Percentiles rank a stretch among this genome's conserved stretches.
Conservation (phyloP, 257 asterid species). For the Cruciata laevipes region DNA sequence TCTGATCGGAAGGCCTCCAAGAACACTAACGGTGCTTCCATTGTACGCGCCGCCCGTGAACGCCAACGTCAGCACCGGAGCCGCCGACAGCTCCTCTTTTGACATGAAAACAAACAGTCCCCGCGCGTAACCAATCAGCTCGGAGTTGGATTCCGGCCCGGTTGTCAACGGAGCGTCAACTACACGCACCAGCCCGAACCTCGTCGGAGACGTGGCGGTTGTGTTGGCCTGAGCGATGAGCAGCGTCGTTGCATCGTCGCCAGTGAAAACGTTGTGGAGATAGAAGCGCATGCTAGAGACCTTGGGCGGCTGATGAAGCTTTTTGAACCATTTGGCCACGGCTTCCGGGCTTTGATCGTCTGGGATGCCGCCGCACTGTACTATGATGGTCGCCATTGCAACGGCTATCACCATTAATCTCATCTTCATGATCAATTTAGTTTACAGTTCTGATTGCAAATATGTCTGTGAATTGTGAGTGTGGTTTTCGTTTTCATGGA, state of each 20-base stretch:
- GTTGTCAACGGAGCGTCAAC: background rate
- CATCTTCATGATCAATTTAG: background rate
- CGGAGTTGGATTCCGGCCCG: background rate
- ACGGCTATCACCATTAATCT: background rate
- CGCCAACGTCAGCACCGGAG: background rate
- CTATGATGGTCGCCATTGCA: background rate
- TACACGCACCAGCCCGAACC: background rate
- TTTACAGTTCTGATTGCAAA: background rate
- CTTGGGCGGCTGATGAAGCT: constrained; percentile 12
- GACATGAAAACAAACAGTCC: background rate
- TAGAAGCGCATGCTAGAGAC: background rate
- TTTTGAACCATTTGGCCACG: constrained; percentile 30
- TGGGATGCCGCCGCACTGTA: background rate
- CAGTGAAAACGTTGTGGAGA: constrained; percentile 1
- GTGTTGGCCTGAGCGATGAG: background rate
- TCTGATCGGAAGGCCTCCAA: background rate
- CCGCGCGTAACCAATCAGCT: background rate
- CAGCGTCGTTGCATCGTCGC: background rate
- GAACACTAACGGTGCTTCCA: background rate
- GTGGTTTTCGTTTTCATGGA: background rate
- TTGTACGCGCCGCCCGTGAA: background rate
- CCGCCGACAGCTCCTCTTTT: background rate
- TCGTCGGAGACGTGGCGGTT: background rate
- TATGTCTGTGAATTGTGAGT: too few species aligned
- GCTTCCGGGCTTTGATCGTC: constrained; percentile 23